Conservation (phyloP, 805 yeast genomes). For the Monosporozyma unispora region DNA sequence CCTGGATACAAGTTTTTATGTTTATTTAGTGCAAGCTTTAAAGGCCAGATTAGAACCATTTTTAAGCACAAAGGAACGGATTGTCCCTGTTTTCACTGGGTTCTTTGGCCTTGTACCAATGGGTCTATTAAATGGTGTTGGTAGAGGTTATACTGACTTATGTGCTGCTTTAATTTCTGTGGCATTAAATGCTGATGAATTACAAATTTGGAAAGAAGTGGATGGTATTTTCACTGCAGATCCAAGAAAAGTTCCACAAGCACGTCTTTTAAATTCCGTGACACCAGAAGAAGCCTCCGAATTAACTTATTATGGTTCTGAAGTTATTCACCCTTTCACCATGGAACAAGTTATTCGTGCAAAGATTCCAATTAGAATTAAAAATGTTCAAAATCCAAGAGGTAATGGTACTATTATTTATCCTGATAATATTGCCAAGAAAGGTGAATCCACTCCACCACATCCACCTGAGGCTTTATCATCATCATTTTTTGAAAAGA, state of each 20-base stretch:
- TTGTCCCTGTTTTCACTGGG: conserved; percentile 89
- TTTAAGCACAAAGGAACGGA: conserved; percentile 28
- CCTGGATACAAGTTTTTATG: conserved; percentile 60
- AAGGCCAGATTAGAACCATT: conserved; percentile 40
- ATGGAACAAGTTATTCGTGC: conserved; percentile 98
- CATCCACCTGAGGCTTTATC: conserved; percentile 79
- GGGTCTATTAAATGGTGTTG: conserved; percentile 84
- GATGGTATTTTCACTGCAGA: conserved; percentile 99
- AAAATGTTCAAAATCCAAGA: conserved; percentile 88
- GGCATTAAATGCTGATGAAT: conserved; percentile 82
- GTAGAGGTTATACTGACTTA: conserved; percentile 94
- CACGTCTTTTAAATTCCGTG: conserved; percentile 74
- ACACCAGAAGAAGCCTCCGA: conserved; percentile 99
- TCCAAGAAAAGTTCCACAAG: conserved; percentile 88
- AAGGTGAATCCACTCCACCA: conserved; percentile 87
- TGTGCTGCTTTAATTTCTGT: conserved; percentile 97
- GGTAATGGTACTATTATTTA: conserved; percentile 91
- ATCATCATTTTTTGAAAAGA: conserved; percentile 34
- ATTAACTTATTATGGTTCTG: conserved; percentile 93
- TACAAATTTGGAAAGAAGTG: conserved; percentile 98
- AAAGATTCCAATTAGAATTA: conserved; percentile 91
- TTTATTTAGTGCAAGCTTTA: conserved; percentile 43
- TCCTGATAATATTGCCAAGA: conserved; percentile 79
- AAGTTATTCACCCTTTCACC: conserved; percentile 97
- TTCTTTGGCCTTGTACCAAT: conserved; percentile 96